Conservation (phyloP, 1,139 yeast genomes). For the Debaryomyces udenii region DNA sequence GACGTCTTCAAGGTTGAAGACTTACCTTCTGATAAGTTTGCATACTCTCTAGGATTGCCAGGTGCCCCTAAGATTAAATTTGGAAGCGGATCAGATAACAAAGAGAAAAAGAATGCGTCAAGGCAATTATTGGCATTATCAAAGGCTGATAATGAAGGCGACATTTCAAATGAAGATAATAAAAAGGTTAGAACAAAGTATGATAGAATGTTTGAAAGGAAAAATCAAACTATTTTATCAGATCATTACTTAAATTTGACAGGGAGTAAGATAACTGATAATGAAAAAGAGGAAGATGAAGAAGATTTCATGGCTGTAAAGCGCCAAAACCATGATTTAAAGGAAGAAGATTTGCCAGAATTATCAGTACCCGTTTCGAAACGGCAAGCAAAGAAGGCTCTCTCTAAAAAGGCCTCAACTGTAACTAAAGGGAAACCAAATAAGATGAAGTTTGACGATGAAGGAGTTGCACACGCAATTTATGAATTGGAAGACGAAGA, state of each 20-base stretch:
- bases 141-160: slow-evolving; percentile 71
- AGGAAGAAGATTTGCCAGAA: slow-evolving; percentile 67
- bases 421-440: slow-evolving; percentile 68
- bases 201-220: slow-evolving; percentile 94
- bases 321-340: slow-evolving; percentile 70
- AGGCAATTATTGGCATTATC: slow-evolving; percentile 63
- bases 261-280: slow-evolving; percentile 34
- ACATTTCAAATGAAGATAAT: slow-evolving; percentile 35
- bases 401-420: slow-evolving; percentile 82
- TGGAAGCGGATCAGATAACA: slow-evolving; percentile 50
- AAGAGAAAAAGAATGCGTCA: slow-evolving; percentile 81
- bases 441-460: slow-evolving; percentile 88
- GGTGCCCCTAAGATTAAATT: slow-evolving; percentile 94
- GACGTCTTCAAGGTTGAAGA: slow-evolving; percentile 77
- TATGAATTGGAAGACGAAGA: slow-evolving; percentile 92
- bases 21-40: slow-evolving; percentile 80
- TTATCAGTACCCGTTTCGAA: slow-evolving; percentile 70
- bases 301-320: slow-evolving; percentile 86
- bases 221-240: slow-evolving; percentile 89
- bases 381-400: slow-evolving; percentile 84
- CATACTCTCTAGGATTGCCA: slow-evolving; percentile 87
- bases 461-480: slow-evolving; percentile 86
- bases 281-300: slow-evolving; percentile 48
- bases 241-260: slow-evolving; percentile 83
- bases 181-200: slow-evolving; percentile 79